Evolutionary conservation across 2,329 filamentous ascomycete genomes (phyloP).

Genomic region (Hypoxylon sp.): DNA sequence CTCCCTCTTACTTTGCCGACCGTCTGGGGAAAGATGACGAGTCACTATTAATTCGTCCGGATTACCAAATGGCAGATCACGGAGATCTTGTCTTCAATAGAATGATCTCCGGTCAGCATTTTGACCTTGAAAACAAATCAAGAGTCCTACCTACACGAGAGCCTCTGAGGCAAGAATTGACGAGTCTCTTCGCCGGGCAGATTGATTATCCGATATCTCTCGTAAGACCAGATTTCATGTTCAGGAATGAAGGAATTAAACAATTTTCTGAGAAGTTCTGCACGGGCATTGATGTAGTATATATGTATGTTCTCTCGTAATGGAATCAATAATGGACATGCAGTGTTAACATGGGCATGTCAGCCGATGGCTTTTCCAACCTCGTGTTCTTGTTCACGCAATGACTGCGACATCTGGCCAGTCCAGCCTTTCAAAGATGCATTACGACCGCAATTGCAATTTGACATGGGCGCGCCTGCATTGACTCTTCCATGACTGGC

Average conservation of each 20-base stretch:
- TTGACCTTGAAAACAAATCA: slow-evolving; percentile 13
- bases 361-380: slow-evolving; percentile 19
- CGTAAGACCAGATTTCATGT: neutral
- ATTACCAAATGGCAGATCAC: slow-evolving; percentile 43
- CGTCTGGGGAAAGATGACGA: slow-evolving; percentile 45
- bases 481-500: slow-evolving; percentile 38
- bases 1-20: slow-evolving; percentile 45
- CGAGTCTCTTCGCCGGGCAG: neutral
- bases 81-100: slow-evolving; percentile 38
- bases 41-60: slow-evolving; percentile 35
- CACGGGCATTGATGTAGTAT: slow-evolving; percentile 27
- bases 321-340: slow-evolving; percentile 17
- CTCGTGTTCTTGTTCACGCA: slow-evolving; percentile 36
- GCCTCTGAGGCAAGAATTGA: slow-evolving; percentile 2
- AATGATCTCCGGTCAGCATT: slow-evolving; percentile 2
- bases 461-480: slow-evolving; percentile 30
- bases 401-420: slow-evolving; percentile 27
- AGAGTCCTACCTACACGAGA: slow-evolving; percentile 17
- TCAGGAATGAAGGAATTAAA: neutral
- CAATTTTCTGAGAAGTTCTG: slow-evolving; percentile 19
- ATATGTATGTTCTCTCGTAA: slow-evolving; percentile 27
- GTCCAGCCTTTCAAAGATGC: slow-evolving; percentile 34
- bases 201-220: neutral
- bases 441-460: slow-evolving; percentile 33
- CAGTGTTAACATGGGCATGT: slow-evolving; percentile 28